Evolutionary conservation across 2,329 filamentous ascomycete species (phyloP).

Genomic region (Paecilomyces fulvus): DNA sequence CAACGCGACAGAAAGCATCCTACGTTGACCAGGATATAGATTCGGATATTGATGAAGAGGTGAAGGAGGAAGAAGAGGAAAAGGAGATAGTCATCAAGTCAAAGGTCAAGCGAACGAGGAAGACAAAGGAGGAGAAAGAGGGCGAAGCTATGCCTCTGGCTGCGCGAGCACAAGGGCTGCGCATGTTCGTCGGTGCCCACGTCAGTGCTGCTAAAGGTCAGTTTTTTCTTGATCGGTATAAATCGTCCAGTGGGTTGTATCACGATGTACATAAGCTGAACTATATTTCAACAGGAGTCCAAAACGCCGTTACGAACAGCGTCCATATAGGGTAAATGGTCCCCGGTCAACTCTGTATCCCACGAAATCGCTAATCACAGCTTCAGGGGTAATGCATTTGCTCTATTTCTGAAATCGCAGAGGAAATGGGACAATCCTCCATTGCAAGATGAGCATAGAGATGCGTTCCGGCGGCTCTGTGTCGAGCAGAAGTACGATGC

Average conservation of each 20-base stretch:
- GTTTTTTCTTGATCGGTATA: conserved; percentile 13
- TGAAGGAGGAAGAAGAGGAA: conserved; percentile 11
- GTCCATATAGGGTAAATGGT: conserved; percentile 57
- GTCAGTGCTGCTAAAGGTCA: conserved; percentile 80
- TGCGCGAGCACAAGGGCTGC: conserved; percentile 59
- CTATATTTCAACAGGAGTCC: conserved; percentile 54
- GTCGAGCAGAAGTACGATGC: conserved; percentile 63
- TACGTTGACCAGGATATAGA: background rate
- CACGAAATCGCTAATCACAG: background rate
- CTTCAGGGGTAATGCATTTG: conserved; percentile 74
- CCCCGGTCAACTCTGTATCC: background rate
- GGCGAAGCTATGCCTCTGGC: conserved; percentile 55
- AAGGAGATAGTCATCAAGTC: conserved; percentile 13
- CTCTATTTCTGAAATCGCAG: conserved; percentile 92
- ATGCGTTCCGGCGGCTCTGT: conserved; percentile 62
- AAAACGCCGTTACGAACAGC: conserved; percentile 75
- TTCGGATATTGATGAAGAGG: conserved; percentile 4
- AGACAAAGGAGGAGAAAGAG: conserved; percentile 49
- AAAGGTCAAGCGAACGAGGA: conserved; percentile 33
- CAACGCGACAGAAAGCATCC: background rate
- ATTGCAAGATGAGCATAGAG: conserved; percentile 57
- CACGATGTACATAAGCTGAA: conserved; percentile 8
- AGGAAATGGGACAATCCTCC: conserved; percentile 86
- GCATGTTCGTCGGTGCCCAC: conserved; percentile 86
- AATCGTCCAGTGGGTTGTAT: background rate